Base-by-base conservation (phyloP, 495 filamentous ascomycete species). In the Penicillium riverlandense region DNA sequence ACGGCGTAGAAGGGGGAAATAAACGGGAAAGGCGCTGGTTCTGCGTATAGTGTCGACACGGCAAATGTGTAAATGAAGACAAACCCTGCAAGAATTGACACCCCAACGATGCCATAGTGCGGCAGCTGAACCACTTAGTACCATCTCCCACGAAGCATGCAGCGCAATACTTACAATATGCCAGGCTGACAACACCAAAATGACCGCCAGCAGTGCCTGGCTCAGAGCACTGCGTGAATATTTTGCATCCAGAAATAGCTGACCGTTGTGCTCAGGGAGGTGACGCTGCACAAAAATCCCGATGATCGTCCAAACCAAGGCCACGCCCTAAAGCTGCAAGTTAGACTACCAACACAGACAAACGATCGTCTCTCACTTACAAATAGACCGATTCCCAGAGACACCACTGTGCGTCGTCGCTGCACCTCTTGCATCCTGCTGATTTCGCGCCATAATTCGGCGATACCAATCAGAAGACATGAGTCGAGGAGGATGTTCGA, bases 151-250 rank as follows among this genome's bases (percentile, higher is more conserved):
- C 12, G 7, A 11, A 13, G 8, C 11, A 35, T 10, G 30, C 11
- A 34, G 28, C 8, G 15, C 28, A 41, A 7, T 6, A 60, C 71
- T 38, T 39, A 75, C 72, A 14, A 73, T 47, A 37, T 71, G 64
- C 48, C 63, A 67, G 11, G 64, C 62, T 11, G 62, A 70, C 8
- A 70, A 12, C 10, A 64, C 31, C 11, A 63, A 50, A 11, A 63
- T 38, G 7, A 62, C 37, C 14, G 56, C 53, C 27, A 75, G 27
- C 7, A 62, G 16, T 9, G 59, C 55, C 43, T 70, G 59, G 13
- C 63, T 58, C 29, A 61, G 42, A 35, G 70, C 58, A 49, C 63
- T 67, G 5, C 57, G 53, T 11, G 66, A 45, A 41, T 65, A 70
- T 51, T 53, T 55, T 6, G 47, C 45, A 38, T 61, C 62, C 35